phyloP scores from a whole-genome alignment of 768 basidiomycete species.

The Psilocybe cyanescens region DNA sequence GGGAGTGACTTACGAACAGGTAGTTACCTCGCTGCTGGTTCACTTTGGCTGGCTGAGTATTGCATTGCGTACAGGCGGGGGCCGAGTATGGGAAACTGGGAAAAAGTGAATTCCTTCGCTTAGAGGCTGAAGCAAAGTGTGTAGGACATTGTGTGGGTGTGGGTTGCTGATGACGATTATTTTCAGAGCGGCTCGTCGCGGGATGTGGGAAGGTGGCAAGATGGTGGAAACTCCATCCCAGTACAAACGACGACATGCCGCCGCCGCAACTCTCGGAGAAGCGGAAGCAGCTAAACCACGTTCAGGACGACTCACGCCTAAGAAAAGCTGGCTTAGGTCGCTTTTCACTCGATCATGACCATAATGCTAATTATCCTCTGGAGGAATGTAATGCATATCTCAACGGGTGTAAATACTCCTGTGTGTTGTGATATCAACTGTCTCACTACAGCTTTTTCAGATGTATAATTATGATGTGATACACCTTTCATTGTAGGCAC shows the following conservation, averaged over 20 bases:
- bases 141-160: neutral
- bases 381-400: slow-evolving; percentile 2
- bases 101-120: slow-evolving; percentile 61
- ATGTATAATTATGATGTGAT: neutral
- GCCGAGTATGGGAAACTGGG: slow-evolving; percentile 79
- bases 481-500: neutral
- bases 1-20: slow-evolving; percentile 75
- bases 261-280: slow-evolving; percentile 11
- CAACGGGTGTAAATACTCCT: neutral
- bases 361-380: too few relatives aligned
- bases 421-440: neutral
- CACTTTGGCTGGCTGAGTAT: too few relatives aligned
- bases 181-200: slow-evolving; percentile 60
- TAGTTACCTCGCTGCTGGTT: slow-evolving; percentile 8
- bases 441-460: neutral
- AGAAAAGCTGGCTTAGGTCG: slow-evolving; percentile 13
- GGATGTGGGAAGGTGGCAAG: slow-evolving; percentile 73
- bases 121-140: slow-evolving; percentile 66
- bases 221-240: slow-evolving; percentile 72
- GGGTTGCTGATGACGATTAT: neutral
- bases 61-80: slow-evolving; percentile 42
- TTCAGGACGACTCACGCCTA: neutral
- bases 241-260: slow-evolving; percentile 72
- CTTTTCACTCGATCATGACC: slow-evolving; percentile 15
- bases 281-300: slow-evolving; percentile 13